Conservation (phyloP, 2,329 filamentous ascomycete species). For the Nemania bipapillata region DNA sequence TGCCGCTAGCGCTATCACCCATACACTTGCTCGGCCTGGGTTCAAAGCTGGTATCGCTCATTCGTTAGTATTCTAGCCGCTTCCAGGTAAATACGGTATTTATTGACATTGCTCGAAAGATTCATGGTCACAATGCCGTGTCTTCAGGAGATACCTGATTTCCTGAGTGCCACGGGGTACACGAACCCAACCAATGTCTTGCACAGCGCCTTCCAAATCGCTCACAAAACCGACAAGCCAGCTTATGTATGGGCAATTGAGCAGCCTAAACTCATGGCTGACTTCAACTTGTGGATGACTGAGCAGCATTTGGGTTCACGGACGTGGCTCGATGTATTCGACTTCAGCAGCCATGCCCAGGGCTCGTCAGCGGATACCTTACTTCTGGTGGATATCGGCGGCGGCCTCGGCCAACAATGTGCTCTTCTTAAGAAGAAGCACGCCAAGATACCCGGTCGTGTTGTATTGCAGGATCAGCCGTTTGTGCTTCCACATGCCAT, state of each 20-base stretch:
- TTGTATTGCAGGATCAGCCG: constrained; percentile 38
- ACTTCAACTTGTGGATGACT: background rate
- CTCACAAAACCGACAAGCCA: background rate
- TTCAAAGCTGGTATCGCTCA: background rate
- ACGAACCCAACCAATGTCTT: background rate
- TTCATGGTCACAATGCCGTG: background rate
- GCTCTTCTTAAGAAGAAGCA: constrained; percentile 28
- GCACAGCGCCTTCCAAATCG: background rate
- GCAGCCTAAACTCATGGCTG: background rate
- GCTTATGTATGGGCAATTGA: background rate
- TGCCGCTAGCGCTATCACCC: background rate
- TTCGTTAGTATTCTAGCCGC: background rate
- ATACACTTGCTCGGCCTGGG: background rate
- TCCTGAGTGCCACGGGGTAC: background rate
- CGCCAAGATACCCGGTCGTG: constrained; percentile 29
- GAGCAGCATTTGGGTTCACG: background rate
- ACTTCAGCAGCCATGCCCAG: background rate
- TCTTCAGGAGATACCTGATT: background rate
- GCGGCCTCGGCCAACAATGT: constrained; percentile 39
- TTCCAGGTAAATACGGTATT: background rate
- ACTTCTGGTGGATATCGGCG: constrained; percentile 36
- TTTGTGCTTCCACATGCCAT: constrained; percentile 26
- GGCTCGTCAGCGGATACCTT: background rate
- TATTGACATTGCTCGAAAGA: background rate
- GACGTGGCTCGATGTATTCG: background rate